Conservation (phyloP, 768 basidiomycete genomes). For the Lentinula sp. region DNA sequence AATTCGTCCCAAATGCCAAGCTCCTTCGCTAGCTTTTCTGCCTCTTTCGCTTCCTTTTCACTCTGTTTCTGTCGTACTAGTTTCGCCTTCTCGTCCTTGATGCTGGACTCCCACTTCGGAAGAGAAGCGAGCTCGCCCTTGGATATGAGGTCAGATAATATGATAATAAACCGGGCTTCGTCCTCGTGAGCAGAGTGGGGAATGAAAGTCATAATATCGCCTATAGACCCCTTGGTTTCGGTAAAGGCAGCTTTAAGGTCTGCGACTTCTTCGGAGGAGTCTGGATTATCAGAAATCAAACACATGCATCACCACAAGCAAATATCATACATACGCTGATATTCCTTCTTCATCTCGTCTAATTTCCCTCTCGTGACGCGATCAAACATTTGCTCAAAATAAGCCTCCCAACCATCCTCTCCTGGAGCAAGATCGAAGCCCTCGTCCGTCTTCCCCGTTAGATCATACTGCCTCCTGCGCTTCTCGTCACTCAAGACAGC, state of each 20-base stretch:
- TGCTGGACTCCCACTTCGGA: conserved; percentile 59
- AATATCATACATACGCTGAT: conserved; percentile 42
- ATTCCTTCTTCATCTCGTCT: conserved; percentile 90
- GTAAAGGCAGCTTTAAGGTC: conserved; percentile 77
- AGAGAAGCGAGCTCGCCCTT: conserved; percentile 51
- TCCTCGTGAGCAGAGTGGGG: conserved; percentile 83
- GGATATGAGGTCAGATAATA: conserved; percentile 63
- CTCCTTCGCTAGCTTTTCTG: conserved; percentile 78
- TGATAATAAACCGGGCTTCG: conserved; percentile 74
- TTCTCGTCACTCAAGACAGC: conserved; percentile 78
- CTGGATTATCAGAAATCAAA: conserved; percentile 30
- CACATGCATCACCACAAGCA: not conserved
- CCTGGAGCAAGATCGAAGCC: conserved; percentile 62
- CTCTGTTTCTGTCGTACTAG: conserved; percentile 68
- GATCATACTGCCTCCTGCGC: conserved; percentile 72
- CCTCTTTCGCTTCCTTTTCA: conserved; percentile 77
- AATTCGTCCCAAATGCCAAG: conserved; percentile 95
- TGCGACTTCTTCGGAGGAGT: conserved; percentile 76
- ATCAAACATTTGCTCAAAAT: conserved; percentile 89
- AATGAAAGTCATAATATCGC: conserved; percentile 76
- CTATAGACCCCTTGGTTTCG: conserved; percentile 68
- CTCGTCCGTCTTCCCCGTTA: conserved; percentile 83
- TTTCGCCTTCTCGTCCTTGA: conserved; percentile 76
- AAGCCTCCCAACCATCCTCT: conserved; percentile 91
- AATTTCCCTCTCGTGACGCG: conserved; percentile 79